Conservation (phyloP, 1,139 yeast species). For the Wickerhamiella pararugosa region DNA sequence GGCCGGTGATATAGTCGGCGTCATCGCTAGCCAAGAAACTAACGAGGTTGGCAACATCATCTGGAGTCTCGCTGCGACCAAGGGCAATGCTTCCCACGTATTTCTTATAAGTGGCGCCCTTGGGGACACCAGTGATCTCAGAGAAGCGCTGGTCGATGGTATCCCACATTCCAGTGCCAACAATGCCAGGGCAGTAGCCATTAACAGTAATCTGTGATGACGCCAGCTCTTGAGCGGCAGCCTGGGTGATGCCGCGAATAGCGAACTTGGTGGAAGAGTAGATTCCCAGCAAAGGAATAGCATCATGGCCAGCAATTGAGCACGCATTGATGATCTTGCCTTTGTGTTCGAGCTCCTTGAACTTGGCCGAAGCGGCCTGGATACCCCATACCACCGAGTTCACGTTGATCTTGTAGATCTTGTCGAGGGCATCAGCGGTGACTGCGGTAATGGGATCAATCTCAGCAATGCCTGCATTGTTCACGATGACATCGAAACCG, state of each 20-base stretch:
- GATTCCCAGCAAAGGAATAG: constrained; percentile 16
- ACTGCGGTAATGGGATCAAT: constrained; percentile 17
- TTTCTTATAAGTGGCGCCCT: background rate
- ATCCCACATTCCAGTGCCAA: constrained; percentile 23
- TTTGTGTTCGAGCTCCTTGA: constrained; percentile 17
- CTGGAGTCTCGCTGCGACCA: background rate
- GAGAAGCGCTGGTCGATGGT: constrained; percentile 15
- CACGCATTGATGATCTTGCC: constrained; percentile 24
- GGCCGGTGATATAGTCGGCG: background rate
- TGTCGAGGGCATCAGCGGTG: constrained; percentile 17
- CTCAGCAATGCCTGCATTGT: constrained; percentile 24
- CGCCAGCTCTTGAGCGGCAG: constrained; percentile 22
- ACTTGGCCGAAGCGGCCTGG: constrained; percentile 24
- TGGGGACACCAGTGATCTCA: background rate
- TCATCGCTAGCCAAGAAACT: background rate
- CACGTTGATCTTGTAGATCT: constrained; percentile 18
- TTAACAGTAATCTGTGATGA: constrained; percentile 20
- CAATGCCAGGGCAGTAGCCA: constrained; percentile 22
- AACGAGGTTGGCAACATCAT: background rate
- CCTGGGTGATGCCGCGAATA: constrained; percentile 22
- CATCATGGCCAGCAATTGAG: constrained; percentile 20
- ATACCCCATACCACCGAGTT: constrained; percentile 24
- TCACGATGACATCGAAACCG: constrained; percentile 22
- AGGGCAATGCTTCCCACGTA: background rate
- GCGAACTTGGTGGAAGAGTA: constrained; percentile 23